A percentile compares a stretch with the other conserved stretches of the same genome.
Conservation (phyloP, 768 basidiomycete genomes). For the Hygrocybe punicea region DNA sequence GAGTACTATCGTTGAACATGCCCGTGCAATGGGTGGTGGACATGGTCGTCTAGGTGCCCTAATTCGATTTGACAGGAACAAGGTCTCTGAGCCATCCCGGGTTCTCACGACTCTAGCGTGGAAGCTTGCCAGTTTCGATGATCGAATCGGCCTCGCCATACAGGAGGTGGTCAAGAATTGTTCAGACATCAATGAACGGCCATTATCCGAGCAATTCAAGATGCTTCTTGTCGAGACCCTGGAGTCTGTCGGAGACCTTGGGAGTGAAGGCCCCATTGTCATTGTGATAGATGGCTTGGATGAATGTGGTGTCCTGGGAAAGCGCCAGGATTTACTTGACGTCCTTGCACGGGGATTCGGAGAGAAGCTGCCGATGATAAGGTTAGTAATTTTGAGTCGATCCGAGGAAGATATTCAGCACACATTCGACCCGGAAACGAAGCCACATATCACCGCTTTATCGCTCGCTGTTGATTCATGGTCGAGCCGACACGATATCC, state of each 20-base stretch:
- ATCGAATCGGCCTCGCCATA: not conserved
- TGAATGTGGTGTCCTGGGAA: not conserved
- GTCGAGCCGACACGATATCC: too few species aligned
- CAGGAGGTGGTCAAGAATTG: not conserved
- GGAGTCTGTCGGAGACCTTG: not conserved
- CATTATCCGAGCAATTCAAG: not conserved
- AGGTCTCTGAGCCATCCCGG: constrained; percentile 3
- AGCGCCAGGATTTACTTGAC: not conserved
- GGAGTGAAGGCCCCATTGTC: not conserved
- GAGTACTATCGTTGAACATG: constrained; percentile 8
- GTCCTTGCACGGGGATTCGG: not conserved
- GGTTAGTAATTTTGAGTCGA: too few species aligned
- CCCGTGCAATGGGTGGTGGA: not conserved
- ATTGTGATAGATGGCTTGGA: not conserved
- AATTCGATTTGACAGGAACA: constrained; percentile 12
- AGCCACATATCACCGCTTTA: too few species aligned
- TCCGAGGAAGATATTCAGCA: too few species aligned
- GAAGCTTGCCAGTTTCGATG: not conserved
- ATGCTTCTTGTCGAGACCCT: not conserved
- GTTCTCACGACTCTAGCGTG: constrained; percentile 13
- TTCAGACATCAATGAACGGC: not conserved
- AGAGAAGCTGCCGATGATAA: too few species aligned
- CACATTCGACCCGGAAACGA: too few species aligned
- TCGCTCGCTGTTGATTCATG: too few species aligned
- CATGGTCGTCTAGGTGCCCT: constrained; percentile 14